Conservation (phyloP, 148 eudicot genomes). For the Euryodendron excelsum region DNA sequence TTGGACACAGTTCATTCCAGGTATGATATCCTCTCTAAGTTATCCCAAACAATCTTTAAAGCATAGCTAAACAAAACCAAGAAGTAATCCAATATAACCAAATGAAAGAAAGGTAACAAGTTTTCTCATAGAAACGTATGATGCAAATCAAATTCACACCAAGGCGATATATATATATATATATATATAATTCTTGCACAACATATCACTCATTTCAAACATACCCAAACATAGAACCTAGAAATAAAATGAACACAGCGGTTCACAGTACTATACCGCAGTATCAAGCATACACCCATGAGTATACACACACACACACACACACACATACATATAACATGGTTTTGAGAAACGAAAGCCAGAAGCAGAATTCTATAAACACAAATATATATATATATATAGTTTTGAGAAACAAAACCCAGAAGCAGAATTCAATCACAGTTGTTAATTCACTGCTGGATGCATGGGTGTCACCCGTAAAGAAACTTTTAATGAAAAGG, state of each 20-base stretch:
- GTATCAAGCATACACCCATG: neutral
- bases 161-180: neutral
- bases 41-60: neutral
- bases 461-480: neutral
- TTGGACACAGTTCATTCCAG: neutral
- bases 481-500: neutral
- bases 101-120: neutral
- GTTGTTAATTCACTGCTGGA: neutral
- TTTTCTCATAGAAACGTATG: neutral
- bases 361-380: too few species aligned
- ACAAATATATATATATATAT: neutral
- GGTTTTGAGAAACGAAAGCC: too few species aligned
- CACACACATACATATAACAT: too few species aligned
- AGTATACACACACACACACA: neutral
- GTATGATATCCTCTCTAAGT: neutral
- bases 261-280: neutral
- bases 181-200: neutral
- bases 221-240: neutral
- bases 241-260: neutral
- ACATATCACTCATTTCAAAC: neutral
- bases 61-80: neutral
- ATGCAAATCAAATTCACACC: neutral
- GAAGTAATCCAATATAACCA: neutral
- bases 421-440: slow-evolving; percentile 3
- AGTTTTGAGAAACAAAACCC: neutral